Conservation (phyloP, 176 grass and related monocot species). For the Alopecurus myosuroides region DNA sequence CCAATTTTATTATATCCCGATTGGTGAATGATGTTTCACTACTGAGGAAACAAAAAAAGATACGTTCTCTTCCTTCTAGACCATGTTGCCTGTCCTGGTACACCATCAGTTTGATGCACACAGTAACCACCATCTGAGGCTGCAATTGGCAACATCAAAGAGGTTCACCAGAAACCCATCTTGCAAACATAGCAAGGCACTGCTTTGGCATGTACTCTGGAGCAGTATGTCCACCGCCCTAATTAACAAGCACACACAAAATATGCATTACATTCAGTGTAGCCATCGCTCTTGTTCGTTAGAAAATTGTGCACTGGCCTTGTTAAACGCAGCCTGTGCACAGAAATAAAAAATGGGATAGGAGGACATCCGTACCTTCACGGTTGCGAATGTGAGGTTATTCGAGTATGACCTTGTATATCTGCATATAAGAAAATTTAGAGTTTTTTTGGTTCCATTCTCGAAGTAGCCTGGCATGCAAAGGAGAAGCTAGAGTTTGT, state of each 20-base stretch:
- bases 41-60: too few species aligned
- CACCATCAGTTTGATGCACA: not conserved
- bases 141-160: constrained; percentile 22
- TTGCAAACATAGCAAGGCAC: constrained; percentile 31
- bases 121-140: not conserved
- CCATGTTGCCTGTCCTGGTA: too few species aligned
- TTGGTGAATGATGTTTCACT: too few species aligned
- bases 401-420: constrained; percentile 52
- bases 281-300: not conserved
- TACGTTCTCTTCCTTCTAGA: too few species aligned
- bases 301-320: not conserved
- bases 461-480: not conserved
- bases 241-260: not conserved
- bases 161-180: constrained; percentile 31
- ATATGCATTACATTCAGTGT: not conserved
- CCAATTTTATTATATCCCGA: too few species aligned
- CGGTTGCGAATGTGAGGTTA: constrained; percentile 60
- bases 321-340: not conserved
- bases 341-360: not conserved
- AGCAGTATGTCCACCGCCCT: constrained; percentile 50
- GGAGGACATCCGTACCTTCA: constrained; percentile 36
- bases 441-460: not conserved
- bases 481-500: not conserved
- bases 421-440: constrained; percentile 25
- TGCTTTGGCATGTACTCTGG: constrained; percentile 44